Evolutionary conservation across 129 eudicot species (phyloP), one percentile per base, ranked within the genome.

Genomic region (Pittosporum tobira): DNA sequence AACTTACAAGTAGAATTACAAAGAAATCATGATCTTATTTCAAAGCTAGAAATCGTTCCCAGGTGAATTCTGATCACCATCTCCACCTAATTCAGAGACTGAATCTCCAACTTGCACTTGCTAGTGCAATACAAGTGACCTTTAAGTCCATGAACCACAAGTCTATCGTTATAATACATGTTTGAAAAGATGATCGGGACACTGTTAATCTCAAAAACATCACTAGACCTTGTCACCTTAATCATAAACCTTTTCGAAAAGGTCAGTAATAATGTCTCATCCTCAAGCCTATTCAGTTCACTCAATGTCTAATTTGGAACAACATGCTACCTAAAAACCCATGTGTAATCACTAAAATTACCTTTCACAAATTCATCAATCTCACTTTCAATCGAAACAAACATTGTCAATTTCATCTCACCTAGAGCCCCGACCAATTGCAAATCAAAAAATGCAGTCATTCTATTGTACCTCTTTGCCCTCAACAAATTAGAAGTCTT

Each of bases 131-230:
- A 20, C 19, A 26, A 16, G 23, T 18, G 66, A n/a, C 24, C 37
- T 42, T 15, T 50, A 50, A 50, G 56, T 31, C 56, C 56, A 31
- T 50, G 56, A 15, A 50, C 56, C 29, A 50, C 56, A 23, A 50
- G 28, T 31, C 56, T 22, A 12, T 50, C 56, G 19, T 31, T 50
- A 31, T 21, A 50, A 23, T 50, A 50, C 56, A 50, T 50, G 19
- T 50, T 31, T 3, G 56, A 31, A 24, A 24, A 50, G 29, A 23
- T 23, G 29, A 50, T 23, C 31, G 34, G 56, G 10, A 50, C 56
- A 23, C 56, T 23, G 13, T 50, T 50, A 50, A 50, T 13, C 56
- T 50, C 56, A 50, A 50, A 3, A 13, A 50, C 29, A 21, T 50
- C 56, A 3, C 56, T 31, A 8, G 53, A 48, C 24, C 53, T 19